Evolutionary conservation across 2,329 filamentous ascomycete genomes (phyloP).

Genomic region (Verruconis gallopava): DNA sequence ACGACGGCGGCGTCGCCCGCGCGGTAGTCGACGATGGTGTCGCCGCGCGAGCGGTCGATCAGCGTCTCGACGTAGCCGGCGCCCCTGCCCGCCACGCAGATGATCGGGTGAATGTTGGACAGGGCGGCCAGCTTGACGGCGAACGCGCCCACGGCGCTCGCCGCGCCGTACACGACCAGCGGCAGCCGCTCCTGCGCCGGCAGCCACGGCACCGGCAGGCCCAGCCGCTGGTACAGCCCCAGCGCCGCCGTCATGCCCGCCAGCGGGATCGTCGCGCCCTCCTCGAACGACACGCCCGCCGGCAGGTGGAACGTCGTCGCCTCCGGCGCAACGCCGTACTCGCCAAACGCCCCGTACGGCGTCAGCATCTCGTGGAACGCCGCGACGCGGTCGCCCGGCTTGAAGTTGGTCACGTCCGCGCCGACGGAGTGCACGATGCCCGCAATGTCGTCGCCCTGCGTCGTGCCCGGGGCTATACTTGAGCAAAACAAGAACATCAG

Average conservation of each 20-base stretch:
- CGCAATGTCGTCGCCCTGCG: conserved; percentile 44
- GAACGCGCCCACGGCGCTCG: conserved; percentile 28
- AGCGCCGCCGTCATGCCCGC: conserved; percentile 34
- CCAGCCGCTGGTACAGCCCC: conserved; percentile 31
- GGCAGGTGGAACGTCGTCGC: conserved; percentile 46
- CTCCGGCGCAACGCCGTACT: conserved; percentile 45
- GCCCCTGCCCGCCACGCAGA: conserved; percentile 29
- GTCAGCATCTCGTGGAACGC: conserved; percentile 43
- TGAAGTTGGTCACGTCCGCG: conserved; percentile 43
- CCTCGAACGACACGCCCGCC: conserved; percentile 35
- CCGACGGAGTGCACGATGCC: conserved; percentile 43
- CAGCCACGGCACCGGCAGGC: conserved; percentile 29
- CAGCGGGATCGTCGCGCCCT: conserved; percentile 33
- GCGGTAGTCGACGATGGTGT: conserved; percentile 40
- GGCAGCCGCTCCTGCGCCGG: conserved; percentile 16
- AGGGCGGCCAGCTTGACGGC: conserved; percentile 27
- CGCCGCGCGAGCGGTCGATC: conserved; percentile 27
- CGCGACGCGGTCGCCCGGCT: conserved; percentile 42
- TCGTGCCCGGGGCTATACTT: conserved; percentile 18
- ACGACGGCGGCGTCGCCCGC: conserved; percentile 41
- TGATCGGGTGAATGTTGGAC: conserved; percentile 30
- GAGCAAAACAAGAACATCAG: conserved; percentile 10
- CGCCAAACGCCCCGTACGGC: conserved; percentile 43
- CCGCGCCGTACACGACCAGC: conserved; percentile 30
- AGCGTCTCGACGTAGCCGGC: conserved; percentile 24